Evolutionary conservation across 345 rosid species (phyloP).

Genomic region (Erucastrum elatum): DNA sequence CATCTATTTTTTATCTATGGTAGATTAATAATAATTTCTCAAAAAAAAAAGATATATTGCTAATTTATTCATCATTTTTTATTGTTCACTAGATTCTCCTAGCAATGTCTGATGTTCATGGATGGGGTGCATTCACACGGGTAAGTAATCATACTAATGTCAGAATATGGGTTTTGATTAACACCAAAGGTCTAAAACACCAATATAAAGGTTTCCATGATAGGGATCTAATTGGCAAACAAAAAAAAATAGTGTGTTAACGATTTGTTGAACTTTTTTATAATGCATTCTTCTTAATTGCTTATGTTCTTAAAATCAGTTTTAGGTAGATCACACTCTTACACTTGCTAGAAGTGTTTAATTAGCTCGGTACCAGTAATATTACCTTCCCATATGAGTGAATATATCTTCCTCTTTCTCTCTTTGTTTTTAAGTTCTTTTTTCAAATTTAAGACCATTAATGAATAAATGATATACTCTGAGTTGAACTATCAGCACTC

Average conservation of each 20-base stretch:
- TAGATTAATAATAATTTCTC: background rate
- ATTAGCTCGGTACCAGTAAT: background rate
- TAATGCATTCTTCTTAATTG: background rate
- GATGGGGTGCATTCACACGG: slow-evolving; percentile 96
- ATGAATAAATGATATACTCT: background rate
- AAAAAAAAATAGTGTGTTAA: background rate
- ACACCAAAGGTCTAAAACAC: background rate
- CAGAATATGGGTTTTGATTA: slow-evolving; percentile 3
- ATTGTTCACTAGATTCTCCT: slow-evolving; percentile 61
- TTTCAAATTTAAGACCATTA: background rate
- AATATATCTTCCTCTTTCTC: background rate
- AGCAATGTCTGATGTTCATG: slow-evolving; percentile 77
- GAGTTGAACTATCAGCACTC: slow-evolving; percentile 53
- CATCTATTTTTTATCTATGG: background rate
- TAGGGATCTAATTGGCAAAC: background rate
- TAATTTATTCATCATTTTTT: background rate
- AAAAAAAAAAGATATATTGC: too few species aligned
- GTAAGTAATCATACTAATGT: slow-evolving; percentile 37
- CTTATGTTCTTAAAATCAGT: background rate
- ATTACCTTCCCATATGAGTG: background rate
- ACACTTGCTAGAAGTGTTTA: background rate
- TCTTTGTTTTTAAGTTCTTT: background rate
- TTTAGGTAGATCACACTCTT: background rate
- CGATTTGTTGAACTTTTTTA: background rate
- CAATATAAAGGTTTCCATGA: background rate